phyloP scores from a whole-genome alignment of 2,329 filamentous ascomycete genomes.

The Fusarium sublunatum region DNA sequence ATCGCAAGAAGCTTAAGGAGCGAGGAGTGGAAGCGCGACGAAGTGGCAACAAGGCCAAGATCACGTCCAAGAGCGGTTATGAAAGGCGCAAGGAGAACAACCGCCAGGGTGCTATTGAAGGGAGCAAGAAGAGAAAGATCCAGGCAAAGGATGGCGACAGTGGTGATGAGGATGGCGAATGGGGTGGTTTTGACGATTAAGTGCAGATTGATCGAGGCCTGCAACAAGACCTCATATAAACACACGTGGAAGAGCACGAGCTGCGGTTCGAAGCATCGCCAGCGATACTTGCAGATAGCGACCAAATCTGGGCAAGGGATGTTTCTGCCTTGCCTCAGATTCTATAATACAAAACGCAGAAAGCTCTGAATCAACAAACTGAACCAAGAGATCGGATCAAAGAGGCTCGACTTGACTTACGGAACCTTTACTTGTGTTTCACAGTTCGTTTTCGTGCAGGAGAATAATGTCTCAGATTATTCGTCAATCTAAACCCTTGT shows the following conservation, averaged over 20 bases:
- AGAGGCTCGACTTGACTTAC: slow-evolving; percentile 5
- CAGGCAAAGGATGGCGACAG: slow-evolving; percentile 40
- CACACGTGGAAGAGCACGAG: slow-evolving; percentile 4
- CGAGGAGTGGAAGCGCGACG: slow-evolving; percentile 80
- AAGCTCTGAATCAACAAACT: slow-evolving; percentile 11
- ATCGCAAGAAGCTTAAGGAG: slow-evolving; percentile 84
- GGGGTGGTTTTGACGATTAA: slow-evolving; percentile 59
- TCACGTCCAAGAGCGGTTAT: slow-evolving; percentile 85
- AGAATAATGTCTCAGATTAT: slow-evolving; percentile 8
- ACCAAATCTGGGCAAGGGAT: not conserved
- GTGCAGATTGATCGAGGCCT: not conserved
- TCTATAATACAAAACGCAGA: slow-evolving; percentile 6
- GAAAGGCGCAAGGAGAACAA: slow-evolving; percentile 77
- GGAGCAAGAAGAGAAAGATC: slow-evolving; percentile 67
- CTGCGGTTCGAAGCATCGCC: not conserved
- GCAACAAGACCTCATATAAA: not conserved
- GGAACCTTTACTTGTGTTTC: not conserved
- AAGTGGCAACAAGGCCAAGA: slow-evolving; percentile 65
- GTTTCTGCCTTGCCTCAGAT: not conserved
- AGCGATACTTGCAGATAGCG: not conserved
- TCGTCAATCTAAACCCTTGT: not conserved
- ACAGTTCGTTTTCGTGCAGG: slow-evolving; percentile 8
- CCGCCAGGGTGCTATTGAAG: slow-evolving; percentile 69
- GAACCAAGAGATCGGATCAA: too few species aligned
- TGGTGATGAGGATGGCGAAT: slow-evolving; percentile 53